Evolutionary conservation across 257 asterid genomes (phyloP).

Genomic region (Solanum habrochaites): DNA sequence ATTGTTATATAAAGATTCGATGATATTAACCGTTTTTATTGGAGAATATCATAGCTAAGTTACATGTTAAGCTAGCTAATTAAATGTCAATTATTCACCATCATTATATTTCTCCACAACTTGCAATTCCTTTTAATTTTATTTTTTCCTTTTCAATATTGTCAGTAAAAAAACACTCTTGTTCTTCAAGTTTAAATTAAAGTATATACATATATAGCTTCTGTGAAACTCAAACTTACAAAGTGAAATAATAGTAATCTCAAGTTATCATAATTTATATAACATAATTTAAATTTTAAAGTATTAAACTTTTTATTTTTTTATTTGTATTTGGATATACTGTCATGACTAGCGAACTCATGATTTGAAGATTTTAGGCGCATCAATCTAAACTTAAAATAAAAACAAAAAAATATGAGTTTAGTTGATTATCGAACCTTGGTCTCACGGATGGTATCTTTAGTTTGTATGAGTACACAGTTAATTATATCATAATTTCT

Average conservation of each 20-base stretch:
- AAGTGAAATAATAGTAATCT: neutral
- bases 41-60: neutral
- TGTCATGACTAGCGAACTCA: too few species aligned
- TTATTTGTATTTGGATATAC: neutral
- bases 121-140: neutral
- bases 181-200: neutral
- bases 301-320: neutral
- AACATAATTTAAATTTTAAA: neutral
- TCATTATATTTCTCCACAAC: neutral
- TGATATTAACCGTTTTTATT: neutral
- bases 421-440: neutral
- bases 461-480: neutral
- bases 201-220: neutral
- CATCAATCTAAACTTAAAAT: too few species aligned
- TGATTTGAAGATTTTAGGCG: neutral
- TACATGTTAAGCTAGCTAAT: neutral
- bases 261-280: neutral
- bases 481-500: too few species aligned
- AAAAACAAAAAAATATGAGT: neutral
- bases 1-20: neutral
- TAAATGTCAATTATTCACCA: neutral
- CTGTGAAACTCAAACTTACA: neutral
- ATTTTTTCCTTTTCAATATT: neutral
- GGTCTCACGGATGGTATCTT: neutral
- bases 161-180: neutral